Base-by-base conservation (phyloP, 192 early-diverging fungal genomes). In the Linnemannia elongata region DNA sequence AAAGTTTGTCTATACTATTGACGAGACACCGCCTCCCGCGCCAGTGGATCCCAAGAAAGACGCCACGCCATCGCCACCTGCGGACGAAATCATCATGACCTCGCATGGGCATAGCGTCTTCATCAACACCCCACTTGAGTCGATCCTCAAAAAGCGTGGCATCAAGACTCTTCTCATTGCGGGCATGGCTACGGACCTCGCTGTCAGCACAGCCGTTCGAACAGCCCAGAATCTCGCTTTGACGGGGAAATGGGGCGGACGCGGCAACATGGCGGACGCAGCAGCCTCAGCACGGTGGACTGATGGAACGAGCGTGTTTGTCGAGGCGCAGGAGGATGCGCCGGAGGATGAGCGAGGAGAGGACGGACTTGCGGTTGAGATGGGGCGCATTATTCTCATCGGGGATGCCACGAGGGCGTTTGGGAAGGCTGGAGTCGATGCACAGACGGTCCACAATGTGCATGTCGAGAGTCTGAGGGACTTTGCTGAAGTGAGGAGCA, bases 401-500 rank as follows among this genome's bases (percentile, higher is more conserved):
- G 76, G 66, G 30, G 76, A 77, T 77, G 76, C 76, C 17, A 77
- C 76, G n/a, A 77, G 76, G 76, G 76, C 76, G 44, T 77, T 77
- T 77, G 76, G 76, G 63, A 77, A 77, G 44, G 63, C 57, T 68
- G 76, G 76, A 69, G 57, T 77, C 76, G 76, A 66, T 77, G 76
- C 76, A 44, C 27, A 77, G 63, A 77, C 76, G 39, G 60, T 77
- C 68, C 76, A 77, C 42, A 77, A n/a, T 77, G 76, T 77, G 63
- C 76, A 77, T 69, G 66, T 77, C 60, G 76, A 77, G 76, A 77
- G 76, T 47, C 63, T 77, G 76, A 77, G 76, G 6, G 76, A 77
- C 76, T 77, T 77, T 77, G 76, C 76, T 77, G 76, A 77, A 77
- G 76, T 77, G 63, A 77, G 76, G 30, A 77, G 63, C 76, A 77